phyloP scores from a whole-genome alignment of 768 basidiomycete species.

The Lenzites betulinus region DNA sequence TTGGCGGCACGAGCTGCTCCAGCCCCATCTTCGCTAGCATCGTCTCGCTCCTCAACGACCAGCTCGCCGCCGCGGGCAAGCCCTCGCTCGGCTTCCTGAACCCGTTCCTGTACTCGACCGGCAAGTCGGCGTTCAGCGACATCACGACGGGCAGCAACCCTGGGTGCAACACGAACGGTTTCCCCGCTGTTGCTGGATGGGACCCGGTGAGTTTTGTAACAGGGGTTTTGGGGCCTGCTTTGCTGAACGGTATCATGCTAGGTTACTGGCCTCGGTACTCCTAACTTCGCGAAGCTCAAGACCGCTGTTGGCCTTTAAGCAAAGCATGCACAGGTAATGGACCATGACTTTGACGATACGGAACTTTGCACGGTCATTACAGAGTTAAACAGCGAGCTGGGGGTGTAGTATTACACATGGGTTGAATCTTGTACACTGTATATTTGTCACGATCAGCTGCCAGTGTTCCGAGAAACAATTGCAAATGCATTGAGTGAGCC shows the following conservation, averaged over 20 bases:
- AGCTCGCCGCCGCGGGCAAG: conserved; percentile 33
- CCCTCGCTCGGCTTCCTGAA: conserved; percentile 38
- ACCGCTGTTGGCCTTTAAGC: conserved; percentile 4
- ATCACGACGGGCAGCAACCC: conserved; percentile 23
- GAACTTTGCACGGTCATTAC: no score
- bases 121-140: conserved; percentile 30
- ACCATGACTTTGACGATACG: no score
- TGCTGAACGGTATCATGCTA: conserved; percentile 19
- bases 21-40: conserved; percentile 37
- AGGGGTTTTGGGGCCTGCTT: not conserved
- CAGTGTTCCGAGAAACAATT: no score
- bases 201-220: conserved; percentile 29
- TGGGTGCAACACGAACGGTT: conserved; percentile 35
- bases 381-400: no score
- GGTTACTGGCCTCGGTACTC: conserved; percentile 65
- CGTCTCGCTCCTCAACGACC: conserved; percentile 37
- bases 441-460: no score
- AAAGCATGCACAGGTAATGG: no score
- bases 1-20: conserved; percentile 37
- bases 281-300: conserved; percentile 48
- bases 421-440: no score
- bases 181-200: conserved; percentile 34
- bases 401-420: no score
- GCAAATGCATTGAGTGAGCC: no score
- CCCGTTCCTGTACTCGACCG: conserved; percentile 35